Conservation (phyloP, 108 stramenopile species). For the Nitzschia sp. region DNA sequence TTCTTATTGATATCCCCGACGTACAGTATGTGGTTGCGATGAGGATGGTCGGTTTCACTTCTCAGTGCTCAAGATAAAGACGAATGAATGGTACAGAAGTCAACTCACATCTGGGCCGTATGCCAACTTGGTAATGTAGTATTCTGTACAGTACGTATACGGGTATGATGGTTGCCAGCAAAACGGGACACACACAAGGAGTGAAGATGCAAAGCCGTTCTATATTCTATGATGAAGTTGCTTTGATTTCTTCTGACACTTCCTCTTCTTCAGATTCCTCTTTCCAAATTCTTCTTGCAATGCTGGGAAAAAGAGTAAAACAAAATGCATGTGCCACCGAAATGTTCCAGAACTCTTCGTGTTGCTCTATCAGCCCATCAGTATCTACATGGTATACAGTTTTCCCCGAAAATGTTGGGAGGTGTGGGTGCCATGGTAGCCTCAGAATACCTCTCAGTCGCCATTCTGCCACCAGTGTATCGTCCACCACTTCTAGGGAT, state of each 20-base stretch:
- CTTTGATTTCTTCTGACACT: neutral
- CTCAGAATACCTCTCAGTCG: constrained; percentile 47
- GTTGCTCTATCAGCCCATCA: constrained; percentile 56
- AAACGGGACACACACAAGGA: neutral
- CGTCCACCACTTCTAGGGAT: constrained; percentile 22
- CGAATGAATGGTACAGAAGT: too few species aligned
- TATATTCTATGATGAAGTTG: too few species aligned
- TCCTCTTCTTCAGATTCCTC: neutral
- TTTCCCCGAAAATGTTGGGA: constrained; percentile 61
- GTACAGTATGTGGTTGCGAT: too few species aligned
- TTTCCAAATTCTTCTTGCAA: constrained; percentile 33
- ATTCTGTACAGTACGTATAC: too few species aligned
- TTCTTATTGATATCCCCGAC: too few species aligned
- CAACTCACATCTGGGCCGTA: too few species aligned
- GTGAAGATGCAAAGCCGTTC: neutral
- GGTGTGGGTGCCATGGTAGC: constrained; percentile 74
- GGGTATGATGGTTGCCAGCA: neutral
- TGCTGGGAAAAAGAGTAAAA: constrained; percentile 47
- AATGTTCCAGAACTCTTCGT: constrained; percentile 78
- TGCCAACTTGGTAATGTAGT: too few species aligned
- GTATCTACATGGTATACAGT: constrained; percentile 72
- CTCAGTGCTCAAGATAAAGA: too few species aligned
- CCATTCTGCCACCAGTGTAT: constrained; percentile 56
- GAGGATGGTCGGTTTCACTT: too few species aligned
- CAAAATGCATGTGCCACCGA: constrained; percentile 65